phyloP scores from a whole-genome alignment of 768 basidiomycete genomes.

The Suillus sp. region DNA sequence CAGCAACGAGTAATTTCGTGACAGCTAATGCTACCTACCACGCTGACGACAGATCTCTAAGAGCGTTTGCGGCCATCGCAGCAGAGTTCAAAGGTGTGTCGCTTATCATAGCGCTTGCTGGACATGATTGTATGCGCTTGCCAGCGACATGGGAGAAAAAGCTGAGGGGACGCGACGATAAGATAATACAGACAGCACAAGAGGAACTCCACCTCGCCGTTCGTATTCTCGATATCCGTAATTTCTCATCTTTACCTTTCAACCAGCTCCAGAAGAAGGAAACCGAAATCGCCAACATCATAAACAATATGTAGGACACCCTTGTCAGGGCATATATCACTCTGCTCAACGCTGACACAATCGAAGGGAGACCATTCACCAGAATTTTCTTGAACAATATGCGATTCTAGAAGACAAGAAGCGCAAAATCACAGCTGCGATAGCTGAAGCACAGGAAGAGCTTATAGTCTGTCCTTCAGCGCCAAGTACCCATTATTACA shows the following conservation, averaged over 20 bases:
- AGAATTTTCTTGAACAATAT: conserved; percentile 29
- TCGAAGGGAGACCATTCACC: conserved; percentile 27
- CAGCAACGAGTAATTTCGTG: conserved; percentile 26
- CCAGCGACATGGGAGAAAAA: conserved; percentile 38
- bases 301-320: conserved; percentile 28
- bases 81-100: conserved; percentile 33
- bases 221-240: background rate
- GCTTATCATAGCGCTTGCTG: background rate
- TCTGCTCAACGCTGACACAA: background rate
- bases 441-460: conserved; percentile 24
- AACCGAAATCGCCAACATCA: conserved; percentile 22
- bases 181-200: conserved; percentile 23
- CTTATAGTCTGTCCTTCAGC: conserved; percentile 27
- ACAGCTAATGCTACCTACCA: background rate
- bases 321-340: conserved; percentile 12
- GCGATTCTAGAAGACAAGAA: conserved; percentile 29
- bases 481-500: background rate
- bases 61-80: conserved; percentile 33
- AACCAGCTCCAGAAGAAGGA: conserved; percentile 28
- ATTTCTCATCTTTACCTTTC: background rate
- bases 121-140: conserved; percentile 1
- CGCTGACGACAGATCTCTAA: conserved; percentile 5
- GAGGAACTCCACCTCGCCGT: conserved; percentile 32
- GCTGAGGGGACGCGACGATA: conserved; percentile 27
- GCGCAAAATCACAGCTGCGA: conserved; percentile 29